Evolutionary conservation across 164 flowering plant species (phyloP), one percentile per base, ranked within the genome.

Genomic region (Umbellularia californica): DNA sequence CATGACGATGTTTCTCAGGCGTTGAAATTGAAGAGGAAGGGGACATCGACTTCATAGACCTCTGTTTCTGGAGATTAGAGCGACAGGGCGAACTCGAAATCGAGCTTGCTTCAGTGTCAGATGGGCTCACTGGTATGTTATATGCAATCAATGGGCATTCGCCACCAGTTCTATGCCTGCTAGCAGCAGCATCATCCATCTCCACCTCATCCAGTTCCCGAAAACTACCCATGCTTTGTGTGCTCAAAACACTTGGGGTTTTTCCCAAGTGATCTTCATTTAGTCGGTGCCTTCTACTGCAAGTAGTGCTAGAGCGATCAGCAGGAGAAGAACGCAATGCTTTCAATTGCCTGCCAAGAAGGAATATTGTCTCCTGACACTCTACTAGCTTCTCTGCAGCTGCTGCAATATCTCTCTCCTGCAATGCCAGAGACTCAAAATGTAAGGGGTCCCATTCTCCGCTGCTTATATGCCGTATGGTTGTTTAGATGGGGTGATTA

Each of bases 381-480:
- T 92, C 92, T 3, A 97, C 98, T 12, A 95, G 84, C 82, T 88
- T 95, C 81, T 89, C 99, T 67, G 99, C 95, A 30, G 99, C 98
- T 69, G 92, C 90, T 25, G 89, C 83, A 71, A 93, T 77, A 47
- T 93, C 98, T 79, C 58, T 85, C 72, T 91, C 97, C 98, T 93
- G 85, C 9, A 33, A 5, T 41, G 69, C 58, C 75, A 70, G 75
- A 30, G 13, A 50, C 10, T 71, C 63, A 58, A 3, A 22, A 55
- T 55, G 60, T 55, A 55, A 55, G 60, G 6, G 47, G 9, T 41
- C 9, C 47, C 47, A 41, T 41, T 41, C 47, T 41, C 11, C 0
- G 47, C 47, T 41, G 11, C 47, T 41, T 41, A 41, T 41, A 9
- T 4, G 47, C 47, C 47, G 2, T 41, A 41, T 41, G 47, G 47